phyloP scores from a whole-genome alignment of 208 protist species.

The Vickermania spadyakhi region DNA sequence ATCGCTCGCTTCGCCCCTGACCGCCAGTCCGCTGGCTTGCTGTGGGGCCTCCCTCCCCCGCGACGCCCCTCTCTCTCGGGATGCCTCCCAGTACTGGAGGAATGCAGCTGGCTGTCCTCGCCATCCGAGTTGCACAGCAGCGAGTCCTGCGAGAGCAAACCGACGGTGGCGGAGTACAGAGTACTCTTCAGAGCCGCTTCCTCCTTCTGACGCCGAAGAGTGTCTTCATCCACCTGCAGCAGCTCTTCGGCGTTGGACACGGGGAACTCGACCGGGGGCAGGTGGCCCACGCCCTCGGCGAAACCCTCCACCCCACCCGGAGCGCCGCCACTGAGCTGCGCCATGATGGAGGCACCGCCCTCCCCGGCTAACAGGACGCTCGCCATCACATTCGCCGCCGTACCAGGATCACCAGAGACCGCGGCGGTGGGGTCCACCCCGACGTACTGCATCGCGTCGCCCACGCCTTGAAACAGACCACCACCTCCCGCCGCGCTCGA shows the following conservation, averaged over 20 bases:
- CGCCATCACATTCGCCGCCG: not conserved
- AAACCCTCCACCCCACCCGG: not conserved
- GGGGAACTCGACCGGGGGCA: slow-evolving; percentile 21
- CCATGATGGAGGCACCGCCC: not conserved
- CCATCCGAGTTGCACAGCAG: slow-evolving; percentile 19
- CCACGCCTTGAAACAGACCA: not conserved
- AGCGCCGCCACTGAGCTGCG: not conserved
- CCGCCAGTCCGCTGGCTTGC: slow-evolving; percentile 27
- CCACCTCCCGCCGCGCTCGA: not conserved
- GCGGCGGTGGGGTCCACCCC: not conserved
- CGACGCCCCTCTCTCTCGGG: not conserved
- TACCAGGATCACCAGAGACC: not conserved
- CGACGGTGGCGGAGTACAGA: slow-evolving; percentile 33
- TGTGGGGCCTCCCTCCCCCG: not conserved
- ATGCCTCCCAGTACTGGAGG: not conserved
- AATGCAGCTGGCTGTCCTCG: slow-evolving; percentile 4
- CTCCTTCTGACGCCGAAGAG: not conserved
- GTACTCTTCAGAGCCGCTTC: slow-evolving; percentile 20
- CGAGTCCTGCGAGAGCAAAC: slow-evolving; percentile 30
- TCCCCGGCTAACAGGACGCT: slow-evolving; percentile 2
- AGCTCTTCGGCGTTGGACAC: slow-evolving; percentile 25
- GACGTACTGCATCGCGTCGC: not conserved
- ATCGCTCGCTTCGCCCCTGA: slow-evolving; percentile 64
- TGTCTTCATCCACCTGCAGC: not conserved
- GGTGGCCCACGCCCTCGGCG: not conserved